Base-by-base conservation (phyloP, 1,284 basidiomycete genomes). In the Coniferiporia weirii region DNA sequence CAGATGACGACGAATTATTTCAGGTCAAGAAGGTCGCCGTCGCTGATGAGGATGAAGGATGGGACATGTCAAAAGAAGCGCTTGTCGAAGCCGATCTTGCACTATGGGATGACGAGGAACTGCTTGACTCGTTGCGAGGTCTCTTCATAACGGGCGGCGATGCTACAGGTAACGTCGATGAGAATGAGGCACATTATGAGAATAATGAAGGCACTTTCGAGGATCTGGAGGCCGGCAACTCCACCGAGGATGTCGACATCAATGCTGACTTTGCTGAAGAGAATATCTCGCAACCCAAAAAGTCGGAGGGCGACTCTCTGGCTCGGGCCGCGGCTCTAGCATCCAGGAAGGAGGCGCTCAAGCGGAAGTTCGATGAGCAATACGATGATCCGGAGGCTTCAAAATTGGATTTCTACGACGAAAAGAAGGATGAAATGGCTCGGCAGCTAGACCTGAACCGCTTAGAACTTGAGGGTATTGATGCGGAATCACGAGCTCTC, bases 301-400 rank as follows among this genome's bases (percentile, higher is more conserved):
- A 68, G 27, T 45, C 54, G 46, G 65, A 64, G 17, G 61, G 64
- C 36, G 62, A 59, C 22, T 52, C 67, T 32, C 64, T 67, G 1
- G 67, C 76, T 0, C 75, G 79, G 35, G 82, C 82, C 5, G 78
- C 80, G 1, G 75, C 82, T 1, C 82, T 98, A 34, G 84, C 89
- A 4, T 82, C 82, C 46, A 98, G 97, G 76, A 98, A 98, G 75
- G 93, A 90, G 66, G 85, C 83, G 1, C 80, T 98, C 60, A 98
- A 98, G 72, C 86, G 88, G 64, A 96, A 96, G 71, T 98, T 98
- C 70, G 93, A 99, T 75, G 92, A 95, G 69, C 91, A 97, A 72
- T 98, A 98, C 72, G 95, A 98, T 70, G 93, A 95, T 67, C 90
- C 91, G 1, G 89, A 91, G 61, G 77, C 79, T 15, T 76, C 82